Evolutionary conservation across 176 grass and related monocot species (phyloP).

Genomic region (Tillandsia leiboldiana): DNA sequence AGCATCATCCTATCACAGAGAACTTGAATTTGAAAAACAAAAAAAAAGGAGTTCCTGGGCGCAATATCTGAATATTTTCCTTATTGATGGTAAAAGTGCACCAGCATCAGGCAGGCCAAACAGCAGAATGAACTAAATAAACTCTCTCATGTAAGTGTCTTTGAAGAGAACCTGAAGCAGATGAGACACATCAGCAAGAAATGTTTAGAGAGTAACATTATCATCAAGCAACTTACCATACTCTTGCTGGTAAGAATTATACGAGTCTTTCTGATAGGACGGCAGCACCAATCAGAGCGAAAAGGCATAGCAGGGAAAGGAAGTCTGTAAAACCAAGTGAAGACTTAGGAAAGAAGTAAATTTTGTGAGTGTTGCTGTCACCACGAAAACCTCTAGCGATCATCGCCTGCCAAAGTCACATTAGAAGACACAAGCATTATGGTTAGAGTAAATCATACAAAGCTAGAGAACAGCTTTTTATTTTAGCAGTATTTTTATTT

Average conservation of each 20-base stretch:
- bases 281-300: slow-evolving; percentile 43
- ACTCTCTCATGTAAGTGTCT: not conserved
- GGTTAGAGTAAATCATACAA: slow-evolving; percentile 13
- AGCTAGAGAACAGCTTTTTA: not conserved
- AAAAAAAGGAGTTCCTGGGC: too few relatives aligned
- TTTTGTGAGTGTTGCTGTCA: slow-evolving; percentile 56
- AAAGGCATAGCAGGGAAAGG: slow-evolving; percentile 66
- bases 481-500: not conserved
- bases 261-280: slow-evolving; percentile 58
- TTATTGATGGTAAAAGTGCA: not conserved
- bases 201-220: not conserved
- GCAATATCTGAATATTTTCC: not conserved
- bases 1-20: too few relatives aligned
- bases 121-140: not conserved
- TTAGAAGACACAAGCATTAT: not conserved
- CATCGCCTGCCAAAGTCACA: slow-evolving; percentile 60
- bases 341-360: slow-evolving; percentile 68
- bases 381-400: slow-evolving; percentile 89
- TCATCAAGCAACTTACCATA: not conserved
- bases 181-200: not conserved
- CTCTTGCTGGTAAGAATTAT: slow-evolving; percentile 14
- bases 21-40: too few relatives aligned
- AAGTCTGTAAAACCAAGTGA: slow-evolving; percentile 65
- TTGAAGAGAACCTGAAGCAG: not conserved
- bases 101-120: not conserved